These are phyloP conservation scores for Mallotus nudiflorus DNA, from an alignment of 345 rosid species.

Conservation along the genomic window DNA sequence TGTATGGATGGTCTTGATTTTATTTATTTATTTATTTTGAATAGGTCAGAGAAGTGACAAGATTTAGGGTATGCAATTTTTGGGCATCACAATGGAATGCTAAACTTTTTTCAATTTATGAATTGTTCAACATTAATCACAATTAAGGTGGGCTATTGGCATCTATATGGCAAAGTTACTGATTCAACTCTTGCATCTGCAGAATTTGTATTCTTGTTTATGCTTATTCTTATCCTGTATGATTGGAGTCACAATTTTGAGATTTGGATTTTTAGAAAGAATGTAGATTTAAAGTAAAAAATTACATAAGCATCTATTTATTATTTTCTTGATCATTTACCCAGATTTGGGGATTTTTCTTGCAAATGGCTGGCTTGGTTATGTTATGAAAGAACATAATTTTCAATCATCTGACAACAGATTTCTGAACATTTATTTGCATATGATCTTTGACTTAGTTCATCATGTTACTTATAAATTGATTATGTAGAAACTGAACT, in stretches of 20 bases:
- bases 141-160: neutral
- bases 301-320: neutral
- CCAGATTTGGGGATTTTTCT: neutral
- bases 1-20: neutral
- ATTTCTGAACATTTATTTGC: neutral
- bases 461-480: neutral
- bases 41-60: neutral
- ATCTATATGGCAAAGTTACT: neutral
- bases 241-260: neutral
- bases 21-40: neutral
- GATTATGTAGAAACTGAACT: neutral
- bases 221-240: neutral
- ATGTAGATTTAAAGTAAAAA: too few relatives aligned
- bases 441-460: neutral
- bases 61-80: neutral
- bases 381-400: neutral
- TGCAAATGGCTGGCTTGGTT: neutral
- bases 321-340: neutral
- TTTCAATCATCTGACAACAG: neutral
- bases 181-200: neutral
- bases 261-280: neutral
- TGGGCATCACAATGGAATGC: neutral
- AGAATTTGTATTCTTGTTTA: neutral
- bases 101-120: neutral
- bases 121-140: neutral